Percentiles rank a stretch among this genome's conserved stretches.
Evolutionary conservation across 768 basidiomycete species (phyloP).

Genomic region (Dacryopinax spathularia): DNA sequence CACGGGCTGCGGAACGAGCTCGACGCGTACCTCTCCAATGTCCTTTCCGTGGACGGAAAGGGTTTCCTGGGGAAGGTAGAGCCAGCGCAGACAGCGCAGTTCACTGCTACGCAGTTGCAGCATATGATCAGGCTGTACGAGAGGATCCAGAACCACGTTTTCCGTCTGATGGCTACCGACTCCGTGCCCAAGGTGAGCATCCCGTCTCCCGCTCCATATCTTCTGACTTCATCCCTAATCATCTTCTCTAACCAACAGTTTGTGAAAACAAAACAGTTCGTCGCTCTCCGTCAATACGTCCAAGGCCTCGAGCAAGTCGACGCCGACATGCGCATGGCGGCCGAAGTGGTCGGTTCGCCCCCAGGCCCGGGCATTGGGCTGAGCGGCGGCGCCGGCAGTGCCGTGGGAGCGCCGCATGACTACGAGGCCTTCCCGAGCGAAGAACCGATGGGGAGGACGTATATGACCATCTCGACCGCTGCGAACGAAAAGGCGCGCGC

Average conservation of each 20-base stretch:
- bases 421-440: constrained; percentile 25
- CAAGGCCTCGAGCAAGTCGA: background rate
- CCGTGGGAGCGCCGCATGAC: background rate
- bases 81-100: constrained; percentile 59
- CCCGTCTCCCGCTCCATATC: constrained; percentile 10
- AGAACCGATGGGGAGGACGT: constrained; percentile 61
- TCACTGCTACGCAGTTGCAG: constrained; percentile 93
- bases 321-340: background rate
- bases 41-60: constrained; percentile 70
- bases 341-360: background rate
- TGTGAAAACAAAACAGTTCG: constrained; percentile 73
- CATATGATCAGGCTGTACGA: constrained; percentile 87
- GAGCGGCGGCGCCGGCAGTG: too few species aligned
- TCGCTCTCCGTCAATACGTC: constrained; percentile 62
- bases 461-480: constrained; percentile 71
- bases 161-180: constrained; percentile 95
- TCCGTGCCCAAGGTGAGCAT: constrained; percentile 97
- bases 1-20: constrained; percentile 91
- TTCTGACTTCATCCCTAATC: constrained; percentile 6
- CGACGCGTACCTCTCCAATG: constrained; percentile 82
- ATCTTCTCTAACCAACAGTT: constrained; percentile 39
- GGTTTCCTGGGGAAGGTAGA: constrained; percentile 68
- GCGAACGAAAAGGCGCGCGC: constrained; percentile 38
- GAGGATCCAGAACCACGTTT: constrained; percentile 91
- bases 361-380: too few species aligned